Conservation (phyloP, 345 rosid genomes). For the Eucalyptus pauciflora region DNA sequence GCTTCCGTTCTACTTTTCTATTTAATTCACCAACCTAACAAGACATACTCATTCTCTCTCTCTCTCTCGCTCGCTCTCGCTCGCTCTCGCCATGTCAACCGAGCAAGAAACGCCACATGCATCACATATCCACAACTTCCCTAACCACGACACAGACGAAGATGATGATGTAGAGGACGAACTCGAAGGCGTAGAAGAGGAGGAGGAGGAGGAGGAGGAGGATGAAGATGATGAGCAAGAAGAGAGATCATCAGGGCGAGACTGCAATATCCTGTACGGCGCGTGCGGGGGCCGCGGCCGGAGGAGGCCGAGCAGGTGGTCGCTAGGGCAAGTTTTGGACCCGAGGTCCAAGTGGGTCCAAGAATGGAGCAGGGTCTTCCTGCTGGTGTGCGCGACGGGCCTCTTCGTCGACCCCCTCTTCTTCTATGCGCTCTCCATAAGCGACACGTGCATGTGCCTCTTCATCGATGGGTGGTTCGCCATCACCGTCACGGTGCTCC, state of each 20-base stretch:
- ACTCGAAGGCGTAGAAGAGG: background rate
- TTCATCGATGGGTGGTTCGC: conserved; percentile 92
- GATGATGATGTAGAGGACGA: background rate
- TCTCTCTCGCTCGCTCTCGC: background rate
- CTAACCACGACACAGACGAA: background rate
- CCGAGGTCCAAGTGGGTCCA: conserved; percentile 81
- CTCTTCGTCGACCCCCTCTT: conserved; percentile 92
- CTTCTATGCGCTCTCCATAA: conserved; percentile 69
- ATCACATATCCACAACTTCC: background rate
- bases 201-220: background rate
- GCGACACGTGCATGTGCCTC: conserved; percentile 65
- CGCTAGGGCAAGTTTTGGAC: conserved; percentile 56
- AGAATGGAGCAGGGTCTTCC: conserved; percentile 86
- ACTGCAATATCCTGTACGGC: background rate
- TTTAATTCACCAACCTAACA: background rate
- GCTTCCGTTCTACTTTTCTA: background rate
- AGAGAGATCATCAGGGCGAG: background rate
- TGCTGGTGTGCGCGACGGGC: conserved; percentile 70
- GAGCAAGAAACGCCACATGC: background rate
- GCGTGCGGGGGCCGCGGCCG: conserved; percentile 5
- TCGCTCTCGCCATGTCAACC: background rate
- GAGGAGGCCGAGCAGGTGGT: conserved; percentile 18
- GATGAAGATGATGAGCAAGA: background rate
- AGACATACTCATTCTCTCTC: background rate
- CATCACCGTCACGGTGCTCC: conserved; percentile 79